Evolutionary conservation across 2,329 filamentous ascomycete genomes (phyloP), one percentile per base, ranked within the genome.

Genomic region (Sphaerulina populicola): DNA sequence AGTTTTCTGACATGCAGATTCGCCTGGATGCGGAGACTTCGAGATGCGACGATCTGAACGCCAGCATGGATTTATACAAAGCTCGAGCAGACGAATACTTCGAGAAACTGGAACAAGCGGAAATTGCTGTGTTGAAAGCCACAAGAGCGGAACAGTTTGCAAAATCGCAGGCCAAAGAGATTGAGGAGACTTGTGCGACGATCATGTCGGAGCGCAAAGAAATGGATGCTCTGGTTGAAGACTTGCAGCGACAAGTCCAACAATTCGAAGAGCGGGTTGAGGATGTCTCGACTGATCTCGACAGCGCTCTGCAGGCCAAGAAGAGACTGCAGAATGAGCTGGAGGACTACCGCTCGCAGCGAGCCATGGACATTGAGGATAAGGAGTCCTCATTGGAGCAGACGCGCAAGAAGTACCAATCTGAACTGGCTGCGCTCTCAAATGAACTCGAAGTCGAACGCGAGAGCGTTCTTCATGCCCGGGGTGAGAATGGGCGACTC

Each of bases 341-440:
- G 2, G 91, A 97, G 69, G 91, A 98, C 69, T 98, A 97, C 74
- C 83, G 93, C 54, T 94, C 84, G 66, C 90, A 96, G 69, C 82
- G 91, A 42, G 90, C 90, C 52, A 94, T 94, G 69, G 93, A 97
- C 63, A 87, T 97, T 50, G 93, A 97, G 69, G 91, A 98, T 70
- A 96, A 93, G 69, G 91, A 97, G 69, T 85, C 85, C 8, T 93
- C 87, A 60, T 86, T 96, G 80, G 93, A 98, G 71, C 91, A 97
- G 70, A 96, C 91, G 39, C 82, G 91, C 64, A 93, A 91, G 76
- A 98, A 97, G 75, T 98, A 97, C 67, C 93, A 97, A 67, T 80
- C 84, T 38, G 91, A 98, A 68, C 88, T 96, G 66, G 85, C 88
- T 12, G 86, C 86, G 3, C 75, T 97, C 44, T 93, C 86, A 47